Conservation (phyloP, 2,329 filamentous ascomycete species). For the Coniochaeta pulveracea region DNA sequence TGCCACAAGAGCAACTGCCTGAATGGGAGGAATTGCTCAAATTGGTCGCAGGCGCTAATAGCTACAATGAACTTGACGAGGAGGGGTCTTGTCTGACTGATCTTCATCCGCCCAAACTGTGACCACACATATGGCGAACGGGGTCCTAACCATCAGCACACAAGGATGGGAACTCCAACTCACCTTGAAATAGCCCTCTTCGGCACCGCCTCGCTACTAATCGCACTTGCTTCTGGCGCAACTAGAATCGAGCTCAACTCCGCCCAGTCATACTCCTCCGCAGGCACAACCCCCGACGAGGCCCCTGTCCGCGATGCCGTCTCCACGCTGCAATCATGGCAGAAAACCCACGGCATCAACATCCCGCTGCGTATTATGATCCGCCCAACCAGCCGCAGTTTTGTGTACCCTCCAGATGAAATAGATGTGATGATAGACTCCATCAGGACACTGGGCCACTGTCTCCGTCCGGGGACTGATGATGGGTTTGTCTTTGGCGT, state of each 20-base stretch:
- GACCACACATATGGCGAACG: too few species aligned
- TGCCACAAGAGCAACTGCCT: too few species aligned
- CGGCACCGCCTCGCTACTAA: constrained; percentile 25
- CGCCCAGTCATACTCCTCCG: constrained; percentile 33
- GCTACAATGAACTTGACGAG: too few species aligned
- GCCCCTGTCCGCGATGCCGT: not conserved
- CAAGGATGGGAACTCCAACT: not conserved
- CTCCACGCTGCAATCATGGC: not conserved
- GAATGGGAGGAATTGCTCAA: too few species aligned
- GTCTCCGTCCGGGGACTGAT: constrained; percentile 26
- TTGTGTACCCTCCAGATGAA: constrained; percentile 35
- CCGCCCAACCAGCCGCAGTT: constrained; percentile 38
- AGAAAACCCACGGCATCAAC: constrained; percentile 8
- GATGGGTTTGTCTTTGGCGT: constrained; percentile 49
- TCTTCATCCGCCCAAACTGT: too few species aligned
- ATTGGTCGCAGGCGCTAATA: too few species aligned
- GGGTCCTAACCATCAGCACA: too few species aligned
- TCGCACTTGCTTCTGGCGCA: constrained; percentile 30
- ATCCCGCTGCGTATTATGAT: constrained; percentile 43
- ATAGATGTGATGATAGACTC: constrained; percentile 27
- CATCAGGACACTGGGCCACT: constrained; percentile 25
- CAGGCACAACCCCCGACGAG: constrained; percentile 36
- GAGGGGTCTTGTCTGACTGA: too few species aligned
- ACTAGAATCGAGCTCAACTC: constrained; percentile 43
- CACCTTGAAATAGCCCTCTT: constrained; percentile 44